These are phyloP conservation scores for Colletotrichum aenigma DNA, from an alignment of 2,329 filamentous ascomycete genomes.

Conservation along the genomic window DNA sequence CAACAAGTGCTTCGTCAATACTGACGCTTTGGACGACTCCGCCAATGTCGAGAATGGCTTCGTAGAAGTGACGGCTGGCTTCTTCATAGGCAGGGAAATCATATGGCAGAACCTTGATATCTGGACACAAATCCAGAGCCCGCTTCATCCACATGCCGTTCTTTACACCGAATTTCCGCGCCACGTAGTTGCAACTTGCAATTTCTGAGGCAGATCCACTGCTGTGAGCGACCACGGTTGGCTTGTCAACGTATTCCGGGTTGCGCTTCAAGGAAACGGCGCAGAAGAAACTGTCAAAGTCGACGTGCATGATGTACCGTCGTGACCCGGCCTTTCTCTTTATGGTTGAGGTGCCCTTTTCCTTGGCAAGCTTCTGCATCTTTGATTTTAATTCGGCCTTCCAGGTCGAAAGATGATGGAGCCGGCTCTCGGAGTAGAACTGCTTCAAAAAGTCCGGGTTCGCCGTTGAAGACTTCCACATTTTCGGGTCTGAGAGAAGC, in stretches of 20 bases:
- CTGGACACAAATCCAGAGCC: conserved; percentile 81
- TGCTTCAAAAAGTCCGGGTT: conserved; percentile 94
- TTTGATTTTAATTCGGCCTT: conserved; percentile 92
- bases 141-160: conserved; percentile 99
- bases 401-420: conserved; percentile 96
- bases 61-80: conserved; percentile 87
- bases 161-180: conserved; percentile 83
- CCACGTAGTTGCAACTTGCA: conserved; percentile 95
- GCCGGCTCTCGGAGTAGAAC: conserved; percentile 91
- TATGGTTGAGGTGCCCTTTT: conserved; percentile 57
- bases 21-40: conserved; percentile 95
- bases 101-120: conserved; percentile 89
- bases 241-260: conserved; percentile 78
- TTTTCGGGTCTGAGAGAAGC: conserved; percentile 81
- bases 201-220: conserved; percentile 89
- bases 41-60: conserved; percentile 77
- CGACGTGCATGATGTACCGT: conserved; percentile 90
- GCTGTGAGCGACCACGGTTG: conserved; percentile 88
- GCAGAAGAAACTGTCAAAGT: conserved; percentile 99
- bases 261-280: conserved; percentile 83
- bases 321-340: conserved; percentile 67
- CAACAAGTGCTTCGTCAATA: conserved; percentile 91
- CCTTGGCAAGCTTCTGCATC: conserved; percentile 79
- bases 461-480: conserved; percentile 87
- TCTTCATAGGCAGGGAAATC: conserved; percentile 96